These are phyloP conservation scores for Auricularia auricula-judae DNA, from an alignment of 768 basidiomycete genomes.

Conservation along the genomic window DNA sequence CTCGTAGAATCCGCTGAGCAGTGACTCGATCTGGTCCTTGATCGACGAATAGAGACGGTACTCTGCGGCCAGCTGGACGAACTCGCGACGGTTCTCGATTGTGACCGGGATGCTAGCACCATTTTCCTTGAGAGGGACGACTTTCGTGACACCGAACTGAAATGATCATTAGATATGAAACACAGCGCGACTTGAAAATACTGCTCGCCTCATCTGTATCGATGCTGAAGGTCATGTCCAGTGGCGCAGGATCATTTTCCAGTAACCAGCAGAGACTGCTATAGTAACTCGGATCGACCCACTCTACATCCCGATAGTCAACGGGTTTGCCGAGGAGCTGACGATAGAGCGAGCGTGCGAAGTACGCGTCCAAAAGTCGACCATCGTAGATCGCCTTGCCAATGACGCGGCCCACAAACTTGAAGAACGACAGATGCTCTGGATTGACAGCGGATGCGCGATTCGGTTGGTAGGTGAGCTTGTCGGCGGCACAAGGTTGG, in stretches of 20 bases:
- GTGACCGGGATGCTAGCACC: constrained; percentile 83
- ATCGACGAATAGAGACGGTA: constrained; percentile 90
- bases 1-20: constrained; percentile 89
- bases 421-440: constrained; percentile 95
- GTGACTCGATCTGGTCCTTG: constrained; percentile 87
- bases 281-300: constrained; percentile 97
- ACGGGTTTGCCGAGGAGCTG: constrained; percentile 91
- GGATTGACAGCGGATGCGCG: constrained; percentile 90
- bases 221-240: constrained; percentile 89
- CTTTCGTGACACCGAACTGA: constrained; percentile 84
- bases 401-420: constrained; percentile 94
- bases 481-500: constrained; percentile 94
- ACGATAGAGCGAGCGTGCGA: constrained; percentile 91
- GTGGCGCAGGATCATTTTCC: constrained; percentile 80
- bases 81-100: constrained; percentile 93
- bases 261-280: constrained; percentile 97
- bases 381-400: constrained; percentile 98
- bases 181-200: constrained; percentile 8
- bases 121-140: constrained; percentile 76
- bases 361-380: constrained; percentile 93
- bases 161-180: constrained; percentile 7
- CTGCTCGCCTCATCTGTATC: constrained; percentile 80
- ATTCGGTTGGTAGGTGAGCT: constrained; percentile 92
- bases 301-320: constrained; percentile 93
- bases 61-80: constrained; percentile 89